Base-by-base conservation (phyloP, 148 eudicot species). In the Simmondsia chinensis region DNA sequence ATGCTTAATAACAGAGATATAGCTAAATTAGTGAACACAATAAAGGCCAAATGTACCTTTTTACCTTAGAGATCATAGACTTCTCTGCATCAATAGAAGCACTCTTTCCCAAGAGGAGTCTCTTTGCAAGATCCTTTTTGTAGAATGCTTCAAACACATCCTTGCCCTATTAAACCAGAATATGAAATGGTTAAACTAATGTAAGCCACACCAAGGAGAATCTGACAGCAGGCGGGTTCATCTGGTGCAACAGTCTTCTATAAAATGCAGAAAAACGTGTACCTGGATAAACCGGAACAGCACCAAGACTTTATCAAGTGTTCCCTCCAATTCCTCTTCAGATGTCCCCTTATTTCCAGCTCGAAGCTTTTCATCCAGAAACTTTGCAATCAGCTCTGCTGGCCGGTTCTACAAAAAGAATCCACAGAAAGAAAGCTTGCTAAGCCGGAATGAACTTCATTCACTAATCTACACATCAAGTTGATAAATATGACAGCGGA, bases 121-220 rank as follows among this genome's bases (percentile, higher is more conserved):
- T 77, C 59, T 89, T 89, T 15, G 97, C 97, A 39, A 89, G 97
- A 68, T 89, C 94, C 64, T 89, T 89, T 68, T 89, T 89, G 54
- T 89, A 89, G 63, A 89, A 89, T 31, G 97, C 97, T 73, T 89
- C 97, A 67, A 88, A 89, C 14, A 89, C 97, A 78, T 89, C 97
- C 72, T 89, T 89, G 58, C 97, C 97, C 97, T 89, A 54, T 32
- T 50, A 26, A 2, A 39, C 43, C 16, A 57, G 23, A 45, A 23
- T 12, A n/a, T 21, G 12, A 39, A 30, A 44, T 8, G 13, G 40
- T 37, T 16, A 42, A 10, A 37, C 12, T 2, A 10, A 10, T 21
- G 27, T 9, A 23, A 13, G 23, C 9, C 11, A n/a, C 35, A 19
- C 6, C 30, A 39, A 48, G 27, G 21, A 28, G 20, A 20, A 23